Conservation (phyloP, 2,329 filamentous ascomycete genomes). For the Myriosclerotinia scirpicola region DNA sequence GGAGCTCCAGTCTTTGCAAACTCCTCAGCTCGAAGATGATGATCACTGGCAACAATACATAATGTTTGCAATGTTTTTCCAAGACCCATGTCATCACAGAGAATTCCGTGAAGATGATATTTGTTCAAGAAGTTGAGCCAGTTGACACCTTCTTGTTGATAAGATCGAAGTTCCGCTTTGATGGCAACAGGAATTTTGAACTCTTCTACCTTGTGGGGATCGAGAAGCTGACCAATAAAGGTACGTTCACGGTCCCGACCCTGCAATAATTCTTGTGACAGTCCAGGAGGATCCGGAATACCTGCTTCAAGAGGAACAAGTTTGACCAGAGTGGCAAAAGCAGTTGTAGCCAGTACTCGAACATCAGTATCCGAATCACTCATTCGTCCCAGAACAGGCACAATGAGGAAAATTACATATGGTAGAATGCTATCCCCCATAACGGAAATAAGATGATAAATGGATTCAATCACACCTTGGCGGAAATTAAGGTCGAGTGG, state of each 20-base stretch:
- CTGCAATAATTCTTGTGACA: conserved; percentile 83
- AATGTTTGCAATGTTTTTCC: conserved; percentile 97
- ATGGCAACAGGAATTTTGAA: conserved; percentile 95
- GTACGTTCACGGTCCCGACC: conserved; percentile 92
- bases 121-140: conserved; percentile 98
- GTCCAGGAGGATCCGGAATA: conserved; percentile 91
- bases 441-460: conserved; percentile 96
- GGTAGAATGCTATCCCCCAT: conserved; percentile 97
- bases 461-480: conserved; percentile 90
- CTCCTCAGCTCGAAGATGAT: conserved; percentile 89
- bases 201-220: conserved; percentile 93
- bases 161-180: conserved; percentile 92
- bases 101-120: conserved; percentile 95
- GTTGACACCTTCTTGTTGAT: conserved; percentile 98
- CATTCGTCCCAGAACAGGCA: conserved; percentile 95
- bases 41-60: conserved; percentile 96
- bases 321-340: conserved; percentile 95
- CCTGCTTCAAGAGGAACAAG: conserved; percentile 94
- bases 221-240: conserved; percentile 94
- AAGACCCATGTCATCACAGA: conserved; percentile 98
- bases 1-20: conserved; percentile 77
- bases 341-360: conserved; percentile 89
- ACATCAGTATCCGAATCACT: conserved; percentile 97
- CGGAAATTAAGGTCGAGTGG: conserved; percentile 83
- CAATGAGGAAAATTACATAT: conserved; percentile 98